Evolutionary conservation across 2,329 filamentous ascomycete genomes (phyloP).

Genomic region (Hirsutella thompsonii): DNA sequence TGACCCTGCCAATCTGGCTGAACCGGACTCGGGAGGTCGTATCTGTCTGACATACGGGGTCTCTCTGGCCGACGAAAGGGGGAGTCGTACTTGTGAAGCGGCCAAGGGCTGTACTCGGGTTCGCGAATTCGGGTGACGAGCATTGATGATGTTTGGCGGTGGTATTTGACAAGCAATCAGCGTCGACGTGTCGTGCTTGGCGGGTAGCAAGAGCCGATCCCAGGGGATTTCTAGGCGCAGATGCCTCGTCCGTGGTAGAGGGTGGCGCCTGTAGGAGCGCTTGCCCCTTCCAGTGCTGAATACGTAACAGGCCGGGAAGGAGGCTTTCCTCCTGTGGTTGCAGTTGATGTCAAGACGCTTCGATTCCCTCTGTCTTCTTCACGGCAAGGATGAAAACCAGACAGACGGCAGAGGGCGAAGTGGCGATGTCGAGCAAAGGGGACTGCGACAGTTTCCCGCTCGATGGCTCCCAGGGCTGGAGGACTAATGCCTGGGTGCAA

Average conservation of each 20-base stretch:
- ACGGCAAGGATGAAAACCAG: no score
- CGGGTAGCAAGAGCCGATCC: not conserved
- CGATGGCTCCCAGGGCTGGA: no score
- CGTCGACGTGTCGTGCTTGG: not conserved
- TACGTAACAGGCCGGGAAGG: not conserved
- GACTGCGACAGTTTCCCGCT: no score
- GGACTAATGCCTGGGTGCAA: no score
- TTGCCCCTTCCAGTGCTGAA: not conserved
- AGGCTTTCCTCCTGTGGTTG: not conserved
- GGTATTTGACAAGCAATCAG: not conserved
- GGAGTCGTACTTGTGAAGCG: slow-evolving; percentile 37
- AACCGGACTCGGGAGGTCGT: slow-evolving; percentile 36
- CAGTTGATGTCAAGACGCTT: no score
- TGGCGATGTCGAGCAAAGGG: no score
- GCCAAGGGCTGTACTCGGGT: slow-evolving; percentile 42
- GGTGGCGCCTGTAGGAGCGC: not conserved
- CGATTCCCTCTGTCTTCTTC: no score
- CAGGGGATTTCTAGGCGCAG: not conserved
- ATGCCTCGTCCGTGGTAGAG: not conserved
- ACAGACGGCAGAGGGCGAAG: no score
- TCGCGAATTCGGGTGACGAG: slow-evolving; percentile 42
- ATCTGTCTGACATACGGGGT: slow-evolving; percentile 45
- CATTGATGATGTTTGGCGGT: slow-evolving; percentile 28
- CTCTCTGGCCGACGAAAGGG: slow-evolving; percentile 29
- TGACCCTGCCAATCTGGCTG: slow-evolving; percentile 45